A percentile compares a stretch with the other conserved stretches of the same genome.
Evolutionary conservation across 805 yeast genomes (phyloP).

Genomic region (Pichia deserticola): DNA sequence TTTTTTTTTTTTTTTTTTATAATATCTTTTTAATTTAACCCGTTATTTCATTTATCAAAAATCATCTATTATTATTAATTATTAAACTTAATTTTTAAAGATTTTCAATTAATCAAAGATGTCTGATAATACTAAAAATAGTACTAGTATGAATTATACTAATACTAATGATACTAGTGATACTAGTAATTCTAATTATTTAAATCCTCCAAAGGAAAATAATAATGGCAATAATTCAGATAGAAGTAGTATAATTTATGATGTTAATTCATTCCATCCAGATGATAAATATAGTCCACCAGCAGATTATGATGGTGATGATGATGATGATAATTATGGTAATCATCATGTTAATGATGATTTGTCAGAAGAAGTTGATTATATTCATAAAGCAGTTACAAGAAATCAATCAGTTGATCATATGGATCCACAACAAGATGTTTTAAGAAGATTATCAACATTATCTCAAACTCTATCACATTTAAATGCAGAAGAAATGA

Average conservation of each 20-base stretch:
- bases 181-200: too few species aligned
- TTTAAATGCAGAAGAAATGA: constrained; percentile 12
- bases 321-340: neutral
- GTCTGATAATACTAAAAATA: too few species aligned
- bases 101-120: too few species aligned
- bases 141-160: too few species aligned
- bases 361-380: neutral
- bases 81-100: too few species aligned
- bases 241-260: neutral
- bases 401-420: neutral
- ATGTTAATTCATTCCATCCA: constrained; percentile 1
- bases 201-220: neutral
- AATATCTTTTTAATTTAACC: too few species aligned
- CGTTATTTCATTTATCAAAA: too few species aligned
- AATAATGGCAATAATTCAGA: neutral
- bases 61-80: too few species aligned
- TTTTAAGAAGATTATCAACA: constrained; percentile 6
- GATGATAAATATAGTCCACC: neutral
- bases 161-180: too few species aligned
- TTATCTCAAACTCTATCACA: constrained; percentile 10
- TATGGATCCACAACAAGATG: neutral
- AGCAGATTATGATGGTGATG: neutral
- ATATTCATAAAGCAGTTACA: neutral
- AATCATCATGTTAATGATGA: neutral
- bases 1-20: too few species aligned